Base-by-base conservation (phyloP, 148 eudicot species). In the Rhododendron ferrugineum region DNA sequence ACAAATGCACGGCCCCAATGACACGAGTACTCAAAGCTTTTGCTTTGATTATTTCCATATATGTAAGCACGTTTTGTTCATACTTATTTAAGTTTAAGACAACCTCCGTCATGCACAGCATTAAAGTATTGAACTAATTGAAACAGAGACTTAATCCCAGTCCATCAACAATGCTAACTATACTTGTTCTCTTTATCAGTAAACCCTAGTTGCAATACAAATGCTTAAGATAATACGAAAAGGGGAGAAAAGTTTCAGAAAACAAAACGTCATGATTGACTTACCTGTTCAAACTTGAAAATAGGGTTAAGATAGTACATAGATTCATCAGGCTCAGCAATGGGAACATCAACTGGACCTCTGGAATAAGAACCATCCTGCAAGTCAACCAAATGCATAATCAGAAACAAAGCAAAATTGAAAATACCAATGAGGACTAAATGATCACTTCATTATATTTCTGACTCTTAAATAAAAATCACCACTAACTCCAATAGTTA, bases 291-390 rank as follows among this genome's bases (percentile, higher is more conserved):
- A 89, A 97, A 97, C 88, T 93, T 95, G 86, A 89, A 92, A 70
- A 95, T 97, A 85, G 99, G 98, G 84, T 95, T 93, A 84, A 92
- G 91, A 84, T 86, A 97, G 86, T 97, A 94, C 2, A 91, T 85
- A 49, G 98, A 89, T 74, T 92, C 96, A 86, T 89, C 90, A 79
- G 77, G 86, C 88, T 91, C 96, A 70, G 94, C 94, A 87, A 97
- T 92, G 42, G 98, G 98, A 88, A 97, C 93, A 74, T 93, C 94
- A 90, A 95, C 93, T 74, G 99, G 98, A 85, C 99, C 99, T 89
- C 99, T 93, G 36, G 99, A 97, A 84, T 95, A 97, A 74, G 99
- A 95, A 85, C 99, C 99, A 87, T 97, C 99, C 99, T 97, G 91
- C 78, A 90, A 81, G 85, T 14, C 82, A 84, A 36, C 64, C 79